Evolutionary conservation across 805 yeast species (phyloP), one percentile per base, ranked within the genome.

Genomic region (Kazachstania bromeliacearum): DNA sequence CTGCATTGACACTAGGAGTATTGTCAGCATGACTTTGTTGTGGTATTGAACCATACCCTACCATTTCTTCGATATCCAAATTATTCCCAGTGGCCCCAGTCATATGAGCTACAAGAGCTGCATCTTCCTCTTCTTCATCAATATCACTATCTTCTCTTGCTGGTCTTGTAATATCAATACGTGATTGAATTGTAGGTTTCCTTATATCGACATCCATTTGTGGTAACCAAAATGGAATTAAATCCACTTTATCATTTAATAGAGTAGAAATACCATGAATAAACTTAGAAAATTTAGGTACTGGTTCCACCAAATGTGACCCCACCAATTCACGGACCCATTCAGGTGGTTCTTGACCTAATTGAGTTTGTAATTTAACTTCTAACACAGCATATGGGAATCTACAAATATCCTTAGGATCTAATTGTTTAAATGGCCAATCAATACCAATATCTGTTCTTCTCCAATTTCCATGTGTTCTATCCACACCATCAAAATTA

Each of bases 381-480:
- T 92, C 99, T 49, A 92, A 69, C 28, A 92, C 96, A 1, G 98
- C 98, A 60, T 92, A 92, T 4, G 98, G 98, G 65, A 92, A 92
- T 51, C 96, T 71, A 55, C 89, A 89, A 35, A 84, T 75, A 55
- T 92, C 98, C 42, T 71, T 69, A 28, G 82, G 89, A 4, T 88
- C 76, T 38, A 92, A 68, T 61, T 89, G 95, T 37, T 67, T 62
- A 60, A 92, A 92, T 30, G 99, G 99, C 75, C 77, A 92, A 62
- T 92, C 95, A 24, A 92, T 92, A 33, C 98, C 99, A 56, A 92
- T 92, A 60, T 92, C 98, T 79, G 79, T 87, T 63, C 99, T 77
- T 66, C 98, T 79, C 99, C 99, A 92, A 63, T 92, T 92, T 28
- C 79, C 80, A 47, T 84, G 70, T 2, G 97, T 85, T 60, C 98